These are phyloP conservation scores for Cercospora brassicicola DNA, from an alignment of 2,329 filamentous ascomycete genomes.

Conservation along the genomic window DNA sequence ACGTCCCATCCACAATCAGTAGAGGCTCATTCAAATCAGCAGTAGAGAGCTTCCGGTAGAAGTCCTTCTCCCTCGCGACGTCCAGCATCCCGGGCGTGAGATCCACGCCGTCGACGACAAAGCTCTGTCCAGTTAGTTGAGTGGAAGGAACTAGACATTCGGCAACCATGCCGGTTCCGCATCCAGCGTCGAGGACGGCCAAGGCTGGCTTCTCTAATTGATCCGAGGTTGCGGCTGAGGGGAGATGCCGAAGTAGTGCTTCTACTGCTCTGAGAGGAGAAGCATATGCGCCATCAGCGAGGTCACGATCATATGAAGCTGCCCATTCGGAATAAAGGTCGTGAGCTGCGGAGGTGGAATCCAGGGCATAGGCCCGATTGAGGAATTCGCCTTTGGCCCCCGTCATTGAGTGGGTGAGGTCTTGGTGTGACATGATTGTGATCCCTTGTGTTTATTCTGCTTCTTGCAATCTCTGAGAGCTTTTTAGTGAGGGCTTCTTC, in stretches of 20 bases:
- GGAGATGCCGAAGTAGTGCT: not conserved
- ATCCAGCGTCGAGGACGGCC: conserved; percentile 22
- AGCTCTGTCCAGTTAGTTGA: not conserved
- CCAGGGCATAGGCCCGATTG: conserved; percentile 20
- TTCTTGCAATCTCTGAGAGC: not conserved
- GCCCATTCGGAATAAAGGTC: conserved; percentile 26
- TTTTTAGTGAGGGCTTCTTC: not conserved
- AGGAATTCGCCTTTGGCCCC: conserved; percentile 16
- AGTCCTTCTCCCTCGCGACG: conserved; percentile 7
- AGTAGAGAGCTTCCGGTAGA: conserved; percentile 18
- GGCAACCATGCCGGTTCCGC: conserved; percentile 22
- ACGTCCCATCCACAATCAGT: conserved; percentile 17
- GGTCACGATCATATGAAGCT: conserved; percentile 17
- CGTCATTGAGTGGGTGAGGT: conserved; percentile 11
- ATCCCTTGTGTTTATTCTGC: not conserved
- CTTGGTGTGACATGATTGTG: not conserved
- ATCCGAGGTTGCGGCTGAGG: not conserved
- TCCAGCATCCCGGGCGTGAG: conserved; percentile 20
- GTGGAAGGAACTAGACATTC: conserved; percentile 6
- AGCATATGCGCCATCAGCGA: conserved; percentile 12
- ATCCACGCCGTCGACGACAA: conserved; percentile 22
- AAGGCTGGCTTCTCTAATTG: not conserved
- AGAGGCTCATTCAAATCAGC: conserved; percentile 22
- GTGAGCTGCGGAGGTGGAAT: conserved; percentile 5
- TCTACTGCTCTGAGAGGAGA: conserved; percentile 17